Evolutionary conservation across 352 stramenopile species (phyloP), one percentile per base, ranked within the genome.

Genomic region (Phytophthora macrochlamydospora): DNA sequence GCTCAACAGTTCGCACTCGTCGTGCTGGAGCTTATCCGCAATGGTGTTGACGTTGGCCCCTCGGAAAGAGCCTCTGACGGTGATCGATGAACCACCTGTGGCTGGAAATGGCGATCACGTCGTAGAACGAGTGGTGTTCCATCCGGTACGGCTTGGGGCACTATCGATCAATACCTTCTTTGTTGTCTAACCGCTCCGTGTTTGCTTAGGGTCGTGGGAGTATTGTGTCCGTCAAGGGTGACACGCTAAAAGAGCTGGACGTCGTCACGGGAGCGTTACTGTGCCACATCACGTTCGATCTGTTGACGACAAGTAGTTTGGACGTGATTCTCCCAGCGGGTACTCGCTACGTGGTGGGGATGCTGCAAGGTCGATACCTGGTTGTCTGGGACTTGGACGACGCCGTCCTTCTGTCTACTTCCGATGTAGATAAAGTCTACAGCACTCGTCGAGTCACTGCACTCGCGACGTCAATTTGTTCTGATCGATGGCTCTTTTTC

Each of bases 321-420:
- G 87, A 93, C 29, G 49, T 87, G 51, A 50, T 92, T 51, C 56
- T 77, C 4, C 69, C 81, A 13, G 72, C 75, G 12, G 84, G 87
- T 2, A 53, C 64, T 18, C 60, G 82, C 48, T 73, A 79, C 37
- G 65, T 92, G 9, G 81, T 88, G n/a, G 84, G 70, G 9, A 56
- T 93, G 12, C 79, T 81, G 46, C 79, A 92, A 67, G 79, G 70
- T 2, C 68, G 71, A 54, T 76, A 56, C 38, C 53, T 93, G 13
- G 67, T 88, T 1, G 71, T 91, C 8, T 94, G 86, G 86, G 78
- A 93, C 32, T 59, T 94, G n/a, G 63, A 77, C 2, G 76, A 92
- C 8, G 72, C 79, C 28, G 78, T 89, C 13, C 67, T 94, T 6
- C 58, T 87, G 35, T 84, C 77, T 18, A 71, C 90, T 31, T 77